Evolutionary conservation across 169 alveolate genomes (phyloP).

Genomic region (Perkinsus chesapeaki): DNA sequence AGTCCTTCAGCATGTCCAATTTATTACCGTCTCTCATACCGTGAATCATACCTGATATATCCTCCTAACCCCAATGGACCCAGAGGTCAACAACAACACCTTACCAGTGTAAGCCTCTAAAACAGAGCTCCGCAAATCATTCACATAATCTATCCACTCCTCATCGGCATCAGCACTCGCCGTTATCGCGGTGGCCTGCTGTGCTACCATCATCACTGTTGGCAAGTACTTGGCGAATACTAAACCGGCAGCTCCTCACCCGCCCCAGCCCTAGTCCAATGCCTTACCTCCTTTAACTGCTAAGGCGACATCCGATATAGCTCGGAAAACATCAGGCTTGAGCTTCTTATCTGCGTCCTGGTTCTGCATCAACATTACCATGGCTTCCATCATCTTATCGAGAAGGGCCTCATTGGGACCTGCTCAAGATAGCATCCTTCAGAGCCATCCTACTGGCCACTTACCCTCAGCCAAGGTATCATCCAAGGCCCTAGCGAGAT

Average conservation of each 20-base stretch:
- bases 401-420: neutral
- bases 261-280: neutral
- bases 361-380: neutral
- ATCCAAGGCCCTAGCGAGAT: slow-evolving; percentile 52
- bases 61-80: neutral
- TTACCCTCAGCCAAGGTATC: neutral
- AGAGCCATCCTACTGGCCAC: neutral
- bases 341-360: neutral
- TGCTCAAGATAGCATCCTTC: neutral
- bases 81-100: neutral
- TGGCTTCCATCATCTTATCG: neutral
- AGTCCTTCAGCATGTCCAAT: slow-evolving; percentile 44
- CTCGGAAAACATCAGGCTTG: neutral
- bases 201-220: slow-evolving; percentile 50
- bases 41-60: slow-evolving; percentile 40
- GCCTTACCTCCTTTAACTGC: slow-evolving; percentile 47
- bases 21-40: slow-evolving; percentile 66
- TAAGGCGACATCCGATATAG: neutral
- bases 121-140: slow-evolving; percentile 64
- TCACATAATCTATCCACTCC: slow-evolving; percentile 69
- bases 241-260: neutral
- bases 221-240: slow-evolving; percentile 41
- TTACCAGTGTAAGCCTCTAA: slow-evolving; percentile 63
- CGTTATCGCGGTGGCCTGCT: slow-evolving; percentile 63
- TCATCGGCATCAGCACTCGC: slow-evolving; percentile 69